Base-by-base conservation (phyloP, 164 flowering plant species). In the grape (Vitis vinifera) region DNA sequence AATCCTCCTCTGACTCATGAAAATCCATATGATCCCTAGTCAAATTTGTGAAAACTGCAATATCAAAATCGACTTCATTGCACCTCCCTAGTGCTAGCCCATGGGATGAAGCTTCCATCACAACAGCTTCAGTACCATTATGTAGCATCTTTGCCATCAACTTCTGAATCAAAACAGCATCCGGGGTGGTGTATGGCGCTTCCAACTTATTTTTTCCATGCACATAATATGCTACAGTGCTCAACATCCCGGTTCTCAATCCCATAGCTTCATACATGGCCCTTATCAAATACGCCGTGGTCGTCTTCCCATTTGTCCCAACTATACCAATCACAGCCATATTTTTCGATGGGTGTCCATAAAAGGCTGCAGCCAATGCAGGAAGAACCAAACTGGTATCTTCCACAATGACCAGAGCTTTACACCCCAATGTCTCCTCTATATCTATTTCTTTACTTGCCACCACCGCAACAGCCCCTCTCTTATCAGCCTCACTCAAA, bases 391-490 rank as follows among this genome's bases (percentile, higher is more conserved):
- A 75, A 76, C 77, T 86, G 1, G 97, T 93, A 60, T 95, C 99
- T 73, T 95, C 99, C 63, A 93, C 97, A 66, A 95, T 83, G 23
- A 91, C 98, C 81, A 95, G 69, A 0, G 99, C 99, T 78, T 90
- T 91, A 75, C 98, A 95, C 0, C 93, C 97, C 61, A 91, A 81
- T 0, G 89, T 93, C 67, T 86, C 96, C 71, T 91, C 92, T 30
- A 95, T 88, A 63, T 90, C 87, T 56, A 95, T 83, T 83, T 91
- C 99, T 65, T 93, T 90, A 71, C 92, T 93, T 1, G 98, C 99
- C 3, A 95, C 99, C 49, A 93, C 92, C 0, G 98, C 99, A 56
- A 91, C 96, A 13, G 98, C 99, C 57, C 99, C 99, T 79, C 99
- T 87, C 88, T 93, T 95, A 72, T 93, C 96, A 12, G 99, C 98